These are phyloP conservation scores for Lentinula aciculospora DNA, from an alignment of 768 basidiomycete genomes.

Conservation along the genomic window DNA sequence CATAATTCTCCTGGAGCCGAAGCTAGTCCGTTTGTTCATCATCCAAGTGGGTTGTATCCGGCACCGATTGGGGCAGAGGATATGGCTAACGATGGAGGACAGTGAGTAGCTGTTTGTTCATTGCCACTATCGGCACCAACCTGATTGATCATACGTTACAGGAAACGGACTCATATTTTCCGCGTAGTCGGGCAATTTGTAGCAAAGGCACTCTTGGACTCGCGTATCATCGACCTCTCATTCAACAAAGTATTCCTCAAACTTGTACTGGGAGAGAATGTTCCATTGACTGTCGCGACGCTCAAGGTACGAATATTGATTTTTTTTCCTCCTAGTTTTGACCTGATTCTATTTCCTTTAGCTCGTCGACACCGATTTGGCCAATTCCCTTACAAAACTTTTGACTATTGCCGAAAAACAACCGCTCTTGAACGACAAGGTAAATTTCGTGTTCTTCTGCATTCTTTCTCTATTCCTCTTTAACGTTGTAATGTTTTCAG, in stretches of 20 bases:
- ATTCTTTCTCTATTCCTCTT: neutral
- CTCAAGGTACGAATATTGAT: conserved; percentile 49
- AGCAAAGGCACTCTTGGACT: conserved; percentile 95
- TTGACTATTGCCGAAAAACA: conserved; percentile 51
- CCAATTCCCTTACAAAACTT: conserved; percentile 78
- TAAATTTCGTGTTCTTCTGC: conserved; percentile 16
- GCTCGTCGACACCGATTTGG: conserved; percentile 83
- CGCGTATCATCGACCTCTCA: conserved; percentile 92
- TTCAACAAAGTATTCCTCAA: conserved; percentile 96
- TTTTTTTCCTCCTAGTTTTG: neutral
- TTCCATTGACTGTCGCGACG: conserved; percentile 78
- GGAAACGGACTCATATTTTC: conserved; percentile 82
- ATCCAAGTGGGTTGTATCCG: conserved; percentile 85
- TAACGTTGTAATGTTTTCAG: conserved; percentile 20
- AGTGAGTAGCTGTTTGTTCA: conserved; percentile 39
- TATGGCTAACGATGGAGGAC: conserved; percentile 65
- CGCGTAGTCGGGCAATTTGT: conserved; percentile 93
- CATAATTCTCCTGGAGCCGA: conserved; percentile 25
- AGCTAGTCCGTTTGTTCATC: conserved; percentile 66
- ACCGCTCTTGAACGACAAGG: conserved; percentile 45
- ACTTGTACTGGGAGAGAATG: conserved; percentile 79
- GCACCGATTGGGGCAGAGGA: conserved; percentile 72
- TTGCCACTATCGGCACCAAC: conserved; percentile 3
- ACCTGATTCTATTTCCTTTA: conserved; percentile 23
- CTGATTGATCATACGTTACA: conserved; percentile 20